Base-by-base conservation (phyloP, 305 asterid genomes). In the Plantago coronopus region DNA sequence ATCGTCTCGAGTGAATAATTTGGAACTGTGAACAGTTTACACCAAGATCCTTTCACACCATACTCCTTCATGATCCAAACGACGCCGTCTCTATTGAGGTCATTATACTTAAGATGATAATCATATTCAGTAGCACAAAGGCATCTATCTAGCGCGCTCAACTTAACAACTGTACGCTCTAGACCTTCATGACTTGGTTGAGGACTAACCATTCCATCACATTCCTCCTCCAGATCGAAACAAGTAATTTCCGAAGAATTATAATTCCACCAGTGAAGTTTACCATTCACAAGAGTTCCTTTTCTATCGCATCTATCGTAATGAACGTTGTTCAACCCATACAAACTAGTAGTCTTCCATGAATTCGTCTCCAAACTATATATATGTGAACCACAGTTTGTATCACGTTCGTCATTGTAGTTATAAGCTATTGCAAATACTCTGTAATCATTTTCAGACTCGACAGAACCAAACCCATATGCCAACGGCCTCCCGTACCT, bases 191-290 rank as follows among this genome's bases (percentile, higher is more conserved):
- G 20, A 27, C 20, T 34, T 7, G 83, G 84, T 10, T 18, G 65
- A 37, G 66, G 69, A 15, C 74, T 34, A 27, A 2, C 31, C 4
- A 0, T 42, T 19, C 76, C 78, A 40, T 7, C 68, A 3, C 2
- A 54, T 61, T 57, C 73, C 7, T 7, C 64, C 20, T 19, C 45
- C 25, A 79, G 55, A 60, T 82, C 78, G 34, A 76, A 72, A 0
- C 70, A 25, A 29, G 65, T 48, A 27, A 79, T 72, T 5, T 23
- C 66, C 61, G 44, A 61, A 31, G 2, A 8, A n/a, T 5, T 12
- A 29, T 11, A 11, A 1, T 45, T 7, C n/a, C 0, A 12, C 82
- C 84, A 83, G 17, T 83, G 82, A 43, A 83, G 84, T 58, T 56
- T 79, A 48, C 83, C 86, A 60, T 72, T 54, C 2, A 38, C 76